Evolutionary conservation across 306 rosid genomes (phyloP), one percentile per base, ranked within the genome.

Genomic region (Luffa acutangula): DNA sequence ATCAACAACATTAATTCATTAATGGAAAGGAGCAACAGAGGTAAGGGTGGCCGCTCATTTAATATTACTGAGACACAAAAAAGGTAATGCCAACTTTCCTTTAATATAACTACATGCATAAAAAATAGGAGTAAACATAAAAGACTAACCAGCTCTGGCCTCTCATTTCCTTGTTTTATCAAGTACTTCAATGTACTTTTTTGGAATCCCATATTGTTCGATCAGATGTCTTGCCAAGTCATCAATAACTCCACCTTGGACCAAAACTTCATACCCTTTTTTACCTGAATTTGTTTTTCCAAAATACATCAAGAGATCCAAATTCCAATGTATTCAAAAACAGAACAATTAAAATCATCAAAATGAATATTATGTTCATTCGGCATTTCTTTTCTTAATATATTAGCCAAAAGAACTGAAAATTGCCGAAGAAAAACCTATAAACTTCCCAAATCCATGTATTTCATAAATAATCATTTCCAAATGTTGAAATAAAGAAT

Each of bases 231-330:
- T 92, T 58, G 91, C 93, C 66, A 95, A 75, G 85, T 90, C 94
- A 79, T 92, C 96, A 45, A 95, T 92, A 45, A 95, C 97, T 21
- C 98, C 97, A 13, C 98, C 98, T 89, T 95, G 98, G 82, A 95
- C 90, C 82, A 92, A 77, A 80, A 92, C 97, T 80, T 92, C 97
- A 8, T 84, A 81, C 49, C 98, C 98, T 82, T 91, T 95, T 91
- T 92, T 92, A 81, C 98, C 93, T 92, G 92, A 46, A 52, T 73
- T 73, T 51, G 53, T 48, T 73, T 73, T 13, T 31, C 42, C 58
- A 81, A 81, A 39, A 75, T 42, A 1, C 14, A 48, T 53, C 79
- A 75, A 51, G n/a, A 34, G 33, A 56, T 36, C 12, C 65, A 25
- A 25, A 25, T 25, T 25, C 31, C 31, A 52, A 53, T 18, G 53